A percentile compares a stretch with the other conserved stretches of the same genome.
Conservation (phyloP, 2,329 filamentous ascomycete genomes). For the Lachnellula subtilissima region DNA sequence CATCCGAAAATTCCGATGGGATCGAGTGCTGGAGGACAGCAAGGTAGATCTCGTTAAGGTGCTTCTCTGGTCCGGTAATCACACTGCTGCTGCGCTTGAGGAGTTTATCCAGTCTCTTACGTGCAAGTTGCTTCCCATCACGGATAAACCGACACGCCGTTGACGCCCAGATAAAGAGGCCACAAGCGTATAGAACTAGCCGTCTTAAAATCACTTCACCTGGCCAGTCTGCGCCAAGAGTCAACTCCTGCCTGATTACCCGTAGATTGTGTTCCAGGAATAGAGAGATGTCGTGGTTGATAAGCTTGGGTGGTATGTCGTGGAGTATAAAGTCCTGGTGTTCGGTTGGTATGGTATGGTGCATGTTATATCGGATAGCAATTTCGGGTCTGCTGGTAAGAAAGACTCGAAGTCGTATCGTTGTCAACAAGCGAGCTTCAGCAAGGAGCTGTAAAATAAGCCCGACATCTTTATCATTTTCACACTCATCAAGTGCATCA, state of each 20-base stretch:
- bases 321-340: conserved; percentile 23
- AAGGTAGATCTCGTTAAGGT: conserved; percentile 15
- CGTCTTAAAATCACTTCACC: conserved; percentile 4
- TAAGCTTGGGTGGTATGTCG: conserved; percentile 10
- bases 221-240: conserved; percentile 8
- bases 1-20: neutral
- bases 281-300: conserved; percentile 22
- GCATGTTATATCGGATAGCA: too few species aligned
- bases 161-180: conserved; percentile 26
- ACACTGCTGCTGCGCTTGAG: conserved; percentile 2
- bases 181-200: conserved; percentile 18
- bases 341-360: too few species aligned
- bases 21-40: conserved; percentile 9
- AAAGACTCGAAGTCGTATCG: conserved; percentile 22
- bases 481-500: too few species aligned
- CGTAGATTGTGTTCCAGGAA: conserved; percentile 9
- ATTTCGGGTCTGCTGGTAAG: conserved; percentile 29
- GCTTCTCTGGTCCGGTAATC: conserved; percentile 7
- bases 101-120: conserved; percentile 4
- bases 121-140: conserved; percentile 5
- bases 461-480: too few species aligned
- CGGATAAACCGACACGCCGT: conserved; percentile 14
- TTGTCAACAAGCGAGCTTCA: too few species aligned
- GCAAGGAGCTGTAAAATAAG: too few species aligned
- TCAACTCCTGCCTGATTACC: conserved; percentile 5